These are phyloP conservation scores for Physcomitrium patens DNA, from an alignment of 225 moss, liverwort and hornwort genomes.

Conservation along the genomic window DNA sequence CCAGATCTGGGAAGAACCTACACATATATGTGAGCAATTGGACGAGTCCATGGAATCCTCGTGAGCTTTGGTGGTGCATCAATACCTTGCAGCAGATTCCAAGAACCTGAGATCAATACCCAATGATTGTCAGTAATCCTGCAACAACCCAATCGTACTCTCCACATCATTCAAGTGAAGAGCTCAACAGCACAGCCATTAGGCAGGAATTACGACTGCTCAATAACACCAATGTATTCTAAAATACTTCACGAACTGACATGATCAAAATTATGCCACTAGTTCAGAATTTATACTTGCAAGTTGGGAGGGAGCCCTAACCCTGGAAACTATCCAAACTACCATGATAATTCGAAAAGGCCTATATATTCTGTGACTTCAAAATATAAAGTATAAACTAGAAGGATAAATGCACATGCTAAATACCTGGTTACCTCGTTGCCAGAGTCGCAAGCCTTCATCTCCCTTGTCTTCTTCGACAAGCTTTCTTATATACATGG, in stretches of 20 bases:
- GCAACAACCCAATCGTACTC: not conserved
- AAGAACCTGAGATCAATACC: conserved; percentile 66
- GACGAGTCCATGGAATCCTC: conserved; percentile 79
- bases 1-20: conserved; percentile 87
- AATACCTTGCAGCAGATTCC: conserved; percentile 93
- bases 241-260: conserved; percentile 13
- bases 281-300: not conserved
- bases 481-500: conserved; percentile 68
- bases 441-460: conserved; percentile 62
- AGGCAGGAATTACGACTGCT: not conserved
- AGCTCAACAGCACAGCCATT: conserved; percentile 3
- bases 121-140: conserved; percentile 36
- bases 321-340: not conserved
- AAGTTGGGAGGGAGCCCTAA: not conserved
- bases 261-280: not conserved
- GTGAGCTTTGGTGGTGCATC: conserved; percentile 84
- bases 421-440: conserved; percentile 59
- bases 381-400: conserved; percentile 1
- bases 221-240: not conserved
- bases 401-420: conserved; percentile 9
- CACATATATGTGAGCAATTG: conserved; percentile 83
- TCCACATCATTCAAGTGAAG: not conserved
- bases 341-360: not conserved
- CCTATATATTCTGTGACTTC: not conserved
- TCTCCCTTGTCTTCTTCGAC: conserved; percentile 67